Percentiles rank a stretch among this genome's conserved stretches.
These are phyloP conservation scores for Nakazawaea sp. DNA, from an alignment of 805 yeast genomes.

Conservation along the genomic window DNA sequence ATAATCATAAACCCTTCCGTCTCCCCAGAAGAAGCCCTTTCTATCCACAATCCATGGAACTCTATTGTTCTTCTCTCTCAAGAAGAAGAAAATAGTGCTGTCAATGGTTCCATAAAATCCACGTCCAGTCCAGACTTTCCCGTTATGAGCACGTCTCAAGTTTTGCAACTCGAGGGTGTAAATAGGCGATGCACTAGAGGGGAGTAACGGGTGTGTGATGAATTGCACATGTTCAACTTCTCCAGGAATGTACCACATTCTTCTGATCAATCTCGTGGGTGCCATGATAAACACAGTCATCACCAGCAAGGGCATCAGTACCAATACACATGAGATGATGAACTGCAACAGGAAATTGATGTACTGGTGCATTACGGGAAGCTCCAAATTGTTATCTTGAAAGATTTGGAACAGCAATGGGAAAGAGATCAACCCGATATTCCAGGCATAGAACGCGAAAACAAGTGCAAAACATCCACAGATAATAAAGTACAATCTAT, in stretches of 20 bases:
- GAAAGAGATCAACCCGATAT: conserved; percentile 25
- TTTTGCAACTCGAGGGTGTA: conserved; percentile 55
- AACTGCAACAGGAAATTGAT: conserved; percentile 19
- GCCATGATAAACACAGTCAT: conserved; percentile 37
- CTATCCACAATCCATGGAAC: conserved; percentile 77
- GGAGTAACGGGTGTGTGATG: conserved; percentile 69
- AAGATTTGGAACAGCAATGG: conserved; percentile 20
- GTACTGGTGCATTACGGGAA: conserved; percentile 17
- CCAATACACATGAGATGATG: conserved; percentile 29
- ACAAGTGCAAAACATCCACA: conserved; percentile 65
- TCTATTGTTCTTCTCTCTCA: conserved; percentile 49
- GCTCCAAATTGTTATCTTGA: conserved; percentile 22
- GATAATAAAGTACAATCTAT: conserved; percentile 63
- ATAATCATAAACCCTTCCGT: conserved; percentile 77
- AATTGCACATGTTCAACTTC: conserved; percentile 50
- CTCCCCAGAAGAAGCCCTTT: conserved; percentile 90
- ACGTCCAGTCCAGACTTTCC: conserved; percentile 79
- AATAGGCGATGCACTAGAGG: conserved; percentile 73
- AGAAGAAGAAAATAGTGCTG: conserved; percentile 61
- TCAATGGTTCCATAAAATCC: conserved; percentile 85
- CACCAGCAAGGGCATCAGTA: conserved; percentile 33
- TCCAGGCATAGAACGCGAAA: conserved; percentile 62
- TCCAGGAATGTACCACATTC: conserved; percentile 73
- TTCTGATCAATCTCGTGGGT: conserved; percentile 66
- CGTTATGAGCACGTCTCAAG: conserved; percentile 47